Evolutionary conservation across 805 yeast species (phyloP), one percentile per base, ranked within the genome.

Genomic region (Saccharomycopsis sp.): DNA sequence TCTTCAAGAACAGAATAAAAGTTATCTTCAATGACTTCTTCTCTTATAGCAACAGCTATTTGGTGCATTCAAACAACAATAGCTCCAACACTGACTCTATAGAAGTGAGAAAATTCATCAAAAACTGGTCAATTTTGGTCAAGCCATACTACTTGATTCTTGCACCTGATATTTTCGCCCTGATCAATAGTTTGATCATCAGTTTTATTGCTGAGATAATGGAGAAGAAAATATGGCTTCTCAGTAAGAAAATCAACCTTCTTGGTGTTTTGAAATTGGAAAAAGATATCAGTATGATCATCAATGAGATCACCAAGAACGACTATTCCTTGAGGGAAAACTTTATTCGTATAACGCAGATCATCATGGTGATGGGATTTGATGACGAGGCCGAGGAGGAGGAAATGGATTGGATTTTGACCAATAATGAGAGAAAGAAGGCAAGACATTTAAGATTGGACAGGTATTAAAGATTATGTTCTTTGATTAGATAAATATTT

Each of bases 221-320:
- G 2, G 96, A 89, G 65, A 77, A 80, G 61, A 84, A 84, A 64
- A 73, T 92, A 29, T 81, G 92, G 83, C 63, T 76, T 2, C 74
- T 88, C 51, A 80, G 85, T 52, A 80, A 81, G 55, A 82, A 81
- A 63, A 81, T 90, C 60, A 91, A 89, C 66, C 95, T 88, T 64
- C 71, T 88, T 47, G 98, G 97, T 1, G 84, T 95, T 0, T 78
- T 90, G 18, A 87, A 84, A 62, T 73, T 94, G 53, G 98, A 94
- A 63, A 82, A 88, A 59, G 97, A 91, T 67, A 72, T 91, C 21
- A 82, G 91, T 52, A 76, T 81, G 24, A 77, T 92, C 37, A 87
- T 94, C 54, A 79, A 84, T 51, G 86, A 85, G 58, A 79, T 89
- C 3, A 85, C 96, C 53, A 85, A 83, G 53, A 81, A 83, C 57